These are phyloP conservation scores for Misopates orontium DNA, from an alignment of 257 asterid species.

Conservation along the genomic window DNA sequence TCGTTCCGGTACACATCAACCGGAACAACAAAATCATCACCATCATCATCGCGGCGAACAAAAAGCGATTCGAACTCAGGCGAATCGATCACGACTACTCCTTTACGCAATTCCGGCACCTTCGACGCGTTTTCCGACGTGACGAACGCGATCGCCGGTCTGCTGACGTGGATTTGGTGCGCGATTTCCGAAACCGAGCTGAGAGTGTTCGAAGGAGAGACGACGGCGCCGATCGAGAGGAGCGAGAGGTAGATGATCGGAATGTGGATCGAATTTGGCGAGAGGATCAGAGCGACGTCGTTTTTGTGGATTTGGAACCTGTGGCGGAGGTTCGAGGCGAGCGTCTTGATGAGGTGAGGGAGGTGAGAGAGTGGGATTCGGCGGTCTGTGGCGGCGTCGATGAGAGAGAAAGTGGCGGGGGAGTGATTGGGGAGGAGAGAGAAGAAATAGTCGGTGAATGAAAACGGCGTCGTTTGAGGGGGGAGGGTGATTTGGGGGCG, in stretches of 20 bases:
- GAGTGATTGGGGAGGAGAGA: conserved; percentile 40
- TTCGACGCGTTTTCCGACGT: conserved; percentile 33
- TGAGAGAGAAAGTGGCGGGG: conserved; percentile 46
- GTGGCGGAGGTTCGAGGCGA: conserved; percentile 45
- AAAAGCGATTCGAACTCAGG: conserved; percentile 41
- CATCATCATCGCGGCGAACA: too few relatives aligned
- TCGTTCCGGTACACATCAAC: conserved; percentile 39
- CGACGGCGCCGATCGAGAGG: conserved; percentile 60
- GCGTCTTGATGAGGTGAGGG: conserved; percentile 42
- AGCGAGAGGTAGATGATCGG: conserved; percentile 61
- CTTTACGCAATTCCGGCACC: conserved; percentile 32
- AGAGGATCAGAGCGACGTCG: conserved; percentile 59
- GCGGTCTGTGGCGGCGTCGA: conserved; percentile 54
- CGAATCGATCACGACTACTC: conserved; percentile 43
- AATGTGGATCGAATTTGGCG: conserved; percentile 52
- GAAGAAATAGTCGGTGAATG: conserved; percentile 43
- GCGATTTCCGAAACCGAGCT: conserved; percentile 50
- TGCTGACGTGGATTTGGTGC: conserved; percentile 43
- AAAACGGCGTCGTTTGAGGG: conserved; percentile 43
- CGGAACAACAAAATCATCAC: background rate
- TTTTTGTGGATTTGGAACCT: conserved; percentile 39
- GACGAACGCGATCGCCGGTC: conserved; percentile 52
- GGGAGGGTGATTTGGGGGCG: conserved; percentile 57
- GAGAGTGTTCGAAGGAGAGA: conserved; percentile 68
- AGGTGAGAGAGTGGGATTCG: conserved; percentile 48